These are phyloP conservation scores for Rhododendron mucronatum DNA, from an alignment of 148 eudicot genomes.

Conservation along the genomic window DNA sequence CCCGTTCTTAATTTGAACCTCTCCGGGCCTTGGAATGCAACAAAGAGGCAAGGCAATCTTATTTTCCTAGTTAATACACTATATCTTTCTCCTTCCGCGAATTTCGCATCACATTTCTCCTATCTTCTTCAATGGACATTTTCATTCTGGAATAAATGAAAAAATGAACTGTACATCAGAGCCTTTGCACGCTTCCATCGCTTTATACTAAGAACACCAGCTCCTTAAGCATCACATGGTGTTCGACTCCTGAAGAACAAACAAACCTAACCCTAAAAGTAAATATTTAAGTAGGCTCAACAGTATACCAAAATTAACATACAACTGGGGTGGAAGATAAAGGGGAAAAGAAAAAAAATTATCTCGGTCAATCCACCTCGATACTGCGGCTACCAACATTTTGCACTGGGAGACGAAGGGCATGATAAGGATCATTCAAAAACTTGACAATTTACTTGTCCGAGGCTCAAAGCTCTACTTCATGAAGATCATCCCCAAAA, in stretches of 20 bases:
- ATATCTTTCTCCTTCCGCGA: background rate
- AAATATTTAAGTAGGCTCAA: background rate
- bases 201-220: slow-evolving; percentile 19
- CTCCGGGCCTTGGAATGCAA: background rate
- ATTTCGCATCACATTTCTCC: background rate
- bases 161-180: slow-evolving; percentile 23
- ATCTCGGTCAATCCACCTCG: slow-evolving; percentile 9
- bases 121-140: slow-evolving; percentile 1
- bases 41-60: background rate
- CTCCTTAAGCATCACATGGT: slow-evolving; percentile 17
- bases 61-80: background rate
- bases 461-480: slow-evolving; percentile 67
- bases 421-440: background rate
- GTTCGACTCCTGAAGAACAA: slow-evolving; percentile 13
- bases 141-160: slow-evolving; percentile 20
- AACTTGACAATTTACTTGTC: slow-evolving; percentile 21
- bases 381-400: slow-evolving; percentile 15
- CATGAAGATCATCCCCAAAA: slow-evolving; percentile 75
- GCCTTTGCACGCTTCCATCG: background rate
- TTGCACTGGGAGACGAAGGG: background rate
- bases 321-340: background rate
- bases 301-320: background rate
- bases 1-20: background rate
- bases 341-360: background rate
- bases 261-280: slow-evolving; percentile 22